Base-by-base conservation (phyloP, 257 asterid species). In the Knoxia roxburghii region DNA sequence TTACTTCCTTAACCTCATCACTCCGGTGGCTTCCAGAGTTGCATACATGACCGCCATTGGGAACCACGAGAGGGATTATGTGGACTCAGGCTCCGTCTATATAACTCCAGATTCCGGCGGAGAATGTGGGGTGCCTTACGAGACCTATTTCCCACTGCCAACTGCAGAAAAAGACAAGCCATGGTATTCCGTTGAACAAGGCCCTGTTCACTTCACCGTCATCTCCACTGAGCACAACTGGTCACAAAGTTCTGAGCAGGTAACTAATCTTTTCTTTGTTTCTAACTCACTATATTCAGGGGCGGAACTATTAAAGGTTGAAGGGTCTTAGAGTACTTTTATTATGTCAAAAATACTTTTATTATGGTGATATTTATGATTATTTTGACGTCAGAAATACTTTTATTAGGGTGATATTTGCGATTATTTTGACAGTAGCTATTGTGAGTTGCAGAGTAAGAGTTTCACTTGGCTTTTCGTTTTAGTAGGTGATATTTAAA, bases 21-120 rank as follows among this genome's bases (percentile, higher is more conserved):
- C 32, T 67, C 95, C 95, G 2, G 52, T 89, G 15, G 96, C 98
- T 58, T 89, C 98, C 26, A 73, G 21, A 1, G 72, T 87, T 52
- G 51, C 98, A 54, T 91, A 89, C 82, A 89, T 91, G 98, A 87
- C 98, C 5, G 92, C 98, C 2, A 91, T 91, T 11, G 98, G 98
- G 7, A 91, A 91, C 70, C 98, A 91, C 14, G 98, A 91, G 64
- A 79, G 98, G 81, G 97, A 87, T 61, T 92, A 78, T 67, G 6
- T 10, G 43, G 76, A 37, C 18, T 72, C 92, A 11, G 96, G 95
- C 61, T 92, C 98, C 1, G 78, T 84, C 4, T 92, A 92, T 35
- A 0, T 2, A 6, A 78, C 85, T 39, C 83, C 95, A 21, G 97
- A 92, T 61, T 92, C 98, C 0, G 98, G 98, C 1, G 97, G 98